Conservation (phyloP, 805 yeast genomes). For the Starmerella geochares region DNA sequence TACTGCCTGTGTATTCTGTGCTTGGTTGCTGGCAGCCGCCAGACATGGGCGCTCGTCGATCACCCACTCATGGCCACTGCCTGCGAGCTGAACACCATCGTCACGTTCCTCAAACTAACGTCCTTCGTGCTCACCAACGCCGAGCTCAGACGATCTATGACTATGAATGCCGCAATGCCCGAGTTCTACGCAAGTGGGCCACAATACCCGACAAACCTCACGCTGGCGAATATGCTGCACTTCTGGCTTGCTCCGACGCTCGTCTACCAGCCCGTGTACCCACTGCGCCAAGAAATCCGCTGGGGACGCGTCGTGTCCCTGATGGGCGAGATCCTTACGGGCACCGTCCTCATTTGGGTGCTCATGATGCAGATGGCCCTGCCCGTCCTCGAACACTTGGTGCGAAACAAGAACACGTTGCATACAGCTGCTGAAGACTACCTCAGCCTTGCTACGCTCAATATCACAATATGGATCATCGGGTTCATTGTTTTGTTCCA, state of each 20-base stretch:
- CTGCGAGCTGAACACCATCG: conserved; percentile 36
- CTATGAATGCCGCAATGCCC: conserved; percentile 26
- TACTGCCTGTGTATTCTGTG: conserved; percentile 25
- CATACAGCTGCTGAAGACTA: conserved; percentile 30
- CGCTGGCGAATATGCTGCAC: conserved; percentile 32
- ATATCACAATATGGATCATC: conserved; percentile 38
- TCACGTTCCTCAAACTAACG: conserved; percentile 35
- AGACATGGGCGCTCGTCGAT: conserved; percentile 29
- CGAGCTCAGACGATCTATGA: conserved; percentile 33
- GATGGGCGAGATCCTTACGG: conserved; percentile 32
- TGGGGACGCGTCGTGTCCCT: conserved; percentile 31
- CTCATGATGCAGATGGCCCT: conserved; percentile 36
- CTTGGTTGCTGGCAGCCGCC: conserved; percentile 16
- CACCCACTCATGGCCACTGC: conserved; percentile 39
- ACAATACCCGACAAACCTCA: conserved; percentile 37
- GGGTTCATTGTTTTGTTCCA: conserved; percentile 39
- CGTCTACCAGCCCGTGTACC: conserved; percentile 42
- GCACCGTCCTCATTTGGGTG: conserved; percentile 32
- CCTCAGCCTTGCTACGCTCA: conserved; percentile 35
- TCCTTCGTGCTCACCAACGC: conserved; percentile 39
- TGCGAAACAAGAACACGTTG: conserved; percentile 27
- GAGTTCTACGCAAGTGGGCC: conserved; percentile 28
- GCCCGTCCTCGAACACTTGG: conserved; percentile 36
- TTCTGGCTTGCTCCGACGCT: conserved; percentile 42
- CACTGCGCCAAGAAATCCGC: conserved; percentile 31